Conservation (phyloP, 345 rosid genomes). For the Erysimum cheiranthoides region DNA sequence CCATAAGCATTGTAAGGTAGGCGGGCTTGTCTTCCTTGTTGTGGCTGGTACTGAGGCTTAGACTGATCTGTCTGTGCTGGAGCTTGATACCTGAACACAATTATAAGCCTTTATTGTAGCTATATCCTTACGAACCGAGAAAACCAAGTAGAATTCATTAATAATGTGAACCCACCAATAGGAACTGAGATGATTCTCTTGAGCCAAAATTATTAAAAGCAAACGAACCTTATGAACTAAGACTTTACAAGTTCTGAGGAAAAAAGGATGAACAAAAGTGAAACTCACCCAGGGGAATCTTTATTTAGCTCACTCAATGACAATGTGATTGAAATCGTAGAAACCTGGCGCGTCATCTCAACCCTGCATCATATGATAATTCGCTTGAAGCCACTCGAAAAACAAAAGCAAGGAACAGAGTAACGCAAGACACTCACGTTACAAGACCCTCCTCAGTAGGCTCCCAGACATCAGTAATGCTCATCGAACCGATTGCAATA, state of each 20-base stretch:
- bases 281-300: slow-evolving; percentile 81
- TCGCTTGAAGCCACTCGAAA: slow-evolving; percentile 4
- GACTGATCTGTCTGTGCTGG: slow-evolving; percentile 61
- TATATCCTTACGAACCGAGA: not conserved
- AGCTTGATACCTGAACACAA: slow-evolving; percentile 77
- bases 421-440: slow-evolving; percentile 59
- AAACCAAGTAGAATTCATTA: slow-evolving; percentile 18
- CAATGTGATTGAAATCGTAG: slow-evolving; percentile 89
- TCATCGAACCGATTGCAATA: slow-evolving; percentile 80
- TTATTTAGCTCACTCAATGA: slow-evolving; percentile 71
- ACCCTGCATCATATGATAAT: slow-evolving; percentile 67
- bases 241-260: not conserved
- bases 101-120: slow-evolving; percentile 9
- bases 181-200: slow-evolving; percentile 8
- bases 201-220: not conserved
- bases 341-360: slow-evolving; percentile 92
- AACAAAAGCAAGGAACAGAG: not conserved
- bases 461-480: slow-evolving; percentile 96
- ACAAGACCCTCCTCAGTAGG: slow-evolving; percentile 95
- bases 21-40: slow-evolving; percentile 58
- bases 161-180: not conserved
- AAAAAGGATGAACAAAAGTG: not conserved
- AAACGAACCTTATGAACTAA: not conserved
- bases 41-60: slow-evolving; percentile 68
- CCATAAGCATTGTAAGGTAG: slow-evolving; percentile 56